Base-by-base conservation (phyloP, 2,329 filamentous ascomycete genomes). In the Arthrinium phaeospermum region DNA sequence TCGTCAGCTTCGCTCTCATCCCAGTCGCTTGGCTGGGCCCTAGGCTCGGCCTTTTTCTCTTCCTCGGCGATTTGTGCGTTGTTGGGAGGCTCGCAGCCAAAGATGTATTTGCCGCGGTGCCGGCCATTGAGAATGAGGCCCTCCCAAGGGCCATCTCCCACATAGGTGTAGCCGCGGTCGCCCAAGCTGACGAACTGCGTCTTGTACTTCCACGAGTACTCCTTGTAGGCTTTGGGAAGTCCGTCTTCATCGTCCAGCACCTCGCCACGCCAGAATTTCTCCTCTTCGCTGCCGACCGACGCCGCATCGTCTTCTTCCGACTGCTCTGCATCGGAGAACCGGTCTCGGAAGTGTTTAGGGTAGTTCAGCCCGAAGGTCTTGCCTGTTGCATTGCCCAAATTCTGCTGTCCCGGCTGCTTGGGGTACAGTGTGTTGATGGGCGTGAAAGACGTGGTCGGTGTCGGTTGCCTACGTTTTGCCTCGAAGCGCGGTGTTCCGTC, bases 141-240 rank as follows among this genome's bases (percentile, higher is more conserved):
- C 46, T 75, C 71, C 69, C 75, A 79, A n/a, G 77, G 77, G 6
- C 76, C 76, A 44, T 75, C 57, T 16, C 72, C 74, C 13, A 78
- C 70, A 72, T 72, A 75, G 19, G 73, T 46, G 22, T 61, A 53
- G n/a, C n/a, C 27, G 14, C 51, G 49, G 22, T 68, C 30, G 22
- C 16, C 46, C 44, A 47, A 37, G 69, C 72, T 14, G 46, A 37
- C 57, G 72, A 75, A 57, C 14, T 67, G 72, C 8, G 67, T 67
- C 5, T 70, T 53, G 47, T 75, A 76, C 64, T 70, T 75, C 24
- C 70, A 37, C 16, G 72, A 71, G 74, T 74, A 77, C 27, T 47
- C 68, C 19, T 70, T 57, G 68, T 45, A 70, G 6, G 68, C 68
- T 53, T 57, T 57, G 2, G 68, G 68, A 37, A 70, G 68, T 3